Base-by-base conservation (phyloP, 2,329 filamentous ascomycete species). In the Didymella glomerata region DNA sequence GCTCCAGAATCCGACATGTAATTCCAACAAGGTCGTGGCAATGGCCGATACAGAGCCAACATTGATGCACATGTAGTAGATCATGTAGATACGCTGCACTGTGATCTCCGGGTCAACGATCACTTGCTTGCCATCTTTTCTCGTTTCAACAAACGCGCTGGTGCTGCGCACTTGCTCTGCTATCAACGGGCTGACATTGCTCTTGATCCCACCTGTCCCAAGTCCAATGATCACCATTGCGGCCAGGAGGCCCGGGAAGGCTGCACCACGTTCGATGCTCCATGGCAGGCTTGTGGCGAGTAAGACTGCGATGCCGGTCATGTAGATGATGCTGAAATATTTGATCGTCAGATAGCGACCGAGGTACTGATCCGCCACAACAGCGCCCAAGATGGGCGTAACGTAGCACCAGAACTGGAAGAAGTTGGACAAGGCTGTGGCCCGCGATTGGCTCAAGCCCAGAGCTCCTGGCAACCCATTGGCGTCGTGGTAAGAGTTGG, bases 141-240 rank as follows among this genome's bases (percentile, higher is more conserved):
- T 49, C 1, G 69, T 72, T 57, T 75, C 79, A 56, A 83, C 68
- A 49, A 76, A 78, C 24, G 78, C 77, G 24, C 70, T 76, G 22
- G 72, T 78, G n/a, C 75, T 74, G 8, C 71, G 73, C 48, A 82
- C 80, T 65, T 83, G 81, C 62, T 83, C 81, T 9, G 80, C 81
- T 55, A 83, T 82, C 27, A 83, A 63, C 2, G 81, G 81, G 10
- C 79, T 78, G 42, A 93, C 90, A 71, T 93, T 93, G 63, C 88
- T 86, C 81, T 93, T 94, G 85, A 93, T 92, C 69, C 91, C 89
- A 62, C 90, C 90, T 1, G 90, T 91, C 42, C 90, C 90, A 28
- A 91, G 76, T n/a, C 89, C 89, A 71, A 92, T 85, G 70, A 92
- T 83, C 44, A 90, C 76, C 64, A 90, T 82, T 24, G 86, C 86